Base-by-base conservation (phyloP, 169 alveolate genomes). In the Miamiensis avidus region DNA sequence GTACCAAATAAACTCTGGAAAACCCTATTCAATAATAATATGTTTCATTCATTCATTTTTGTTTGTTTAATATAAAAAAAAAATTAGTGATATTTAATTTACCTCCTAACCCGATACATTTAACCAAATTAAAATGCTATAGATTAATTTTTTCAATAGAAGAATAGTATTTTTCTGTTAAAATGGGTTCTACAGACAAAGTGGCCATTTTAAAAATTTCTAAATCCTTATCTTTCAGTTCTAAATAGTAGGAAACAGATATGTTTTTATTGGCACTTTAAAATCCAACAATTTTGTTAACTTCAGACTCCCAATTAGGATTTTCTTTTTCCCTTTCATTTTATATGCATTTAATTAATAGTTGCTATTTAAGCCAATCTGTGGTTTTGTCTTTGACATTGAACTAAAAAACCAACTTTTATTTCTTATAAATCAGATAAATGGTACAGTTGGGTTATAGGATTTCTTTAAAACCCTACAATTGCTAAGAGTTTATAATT, bases 71-170 rank as follows among this genome's bases (percentile, higher is more conserved):
- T n/a, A n/a, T n/a, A n/a, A n/a, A n/a, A n/a, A n/a, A n/a, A n/a
- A n/a, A n/a, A n/a, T n/a, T n/a, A n/a, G n/a, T n/a, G n/a, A n/a
- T 11, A 11, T 4, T 49, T 49, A 49, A 11, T 49, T 49, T 49
- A 49, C 94, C 91, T 0, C 97, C 97, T 78, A 85, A 88, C 25
- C 97, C 97, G 34, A 92, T 89, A 27, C 85, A 85, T 82, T 91
- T 86, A 20, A 91, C 73, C 31, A 88, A 49, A 29, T 91, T 86
- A 65, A 82, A 89, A 74, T 88, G 89, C 4, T 89, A 29, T 72
- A 79, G 64, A 28, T 49, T 49, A 11, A 49, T 49, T 20, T 20
- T 49, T 49, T 49, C 69, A 49, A 4, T 49, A 4, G 4, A 49
- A 49, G 69, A 49, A 49, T 11, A 49, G 20, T 49, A 49, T 20